A percentile compares a stretch with the other conserved stretches of the same genome.
Conservation (phyloP, 805 yeast genomes). For the Debaryomyces hansenii region DNA sequence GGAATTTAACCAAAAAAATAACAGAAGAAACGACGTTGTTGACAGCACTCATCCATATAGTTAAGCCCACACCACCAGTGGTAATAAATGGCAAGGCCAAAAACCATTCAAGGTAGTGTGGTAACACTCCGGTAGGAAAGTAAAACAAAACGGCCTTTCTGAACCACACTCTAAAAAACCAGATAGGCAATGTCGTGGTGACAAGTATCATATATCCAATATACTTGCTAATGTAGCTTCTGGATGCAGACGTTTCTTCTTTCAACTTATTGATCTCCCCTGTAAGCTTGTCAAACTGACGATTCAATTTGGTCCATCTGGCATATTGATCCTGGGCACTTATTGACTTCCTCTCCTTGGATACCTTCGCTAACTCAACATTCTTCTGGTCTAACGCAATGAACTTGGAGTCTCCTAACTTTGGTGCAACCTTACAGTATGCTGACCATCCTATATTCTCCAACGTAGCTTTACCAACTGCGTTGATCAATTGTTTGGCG, state of each 20-base stretch:
- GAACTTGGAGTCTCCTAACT: constrained; percentile 31
- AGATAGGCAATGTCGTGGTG: constrained; percentile 46
- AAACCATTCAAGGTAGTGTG: constrained; percentile 52
- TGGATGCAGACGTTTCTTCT: constrained; percentile 34
- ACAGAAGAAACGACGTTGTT: constrained; percentile 28
- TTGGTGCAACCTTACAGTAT: constrained; percentile 33
- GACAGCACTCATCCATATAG: constrained; percentile 53
- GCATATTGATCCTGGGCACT: constrained; percentile 95
- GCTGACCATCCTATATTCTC: constrained; percentile 39
- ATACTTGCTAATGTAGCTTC: constrained; percentile 29
- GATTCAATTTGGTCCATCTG: constrained; percentile 88
- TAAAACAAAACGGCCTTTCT: constrained; percentile 56
- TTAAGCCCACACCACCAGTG: constrained; percentile 59
- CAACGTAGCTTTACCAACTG: constrained; percentile 35
- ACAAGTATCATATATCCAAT: constrained; percentile 36
- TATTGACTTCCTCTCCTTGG: constrained; percentile 56
- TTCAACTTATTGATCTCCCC: constrained; percentile 49
- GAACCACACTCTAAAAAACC: constrained; percentile 51
- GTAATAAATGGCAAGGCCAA: constrained; percentile 67
- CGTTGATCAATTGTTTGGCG: constrained; percentile 32
- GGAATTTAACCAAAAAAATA: constrained; percentile 20
- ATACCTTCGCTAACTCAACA: constrained; percentile 46
- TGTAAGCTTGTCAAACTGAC: constrained; percentile 61
- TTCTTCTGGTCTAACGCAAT: constrained; percentile 25
- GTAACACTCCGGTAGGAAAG: constrained; percentile 59